Conservation (phyloP, 2,329 filamentous ascomycete species). For the Botrytis pseudocinerea region DNA sequence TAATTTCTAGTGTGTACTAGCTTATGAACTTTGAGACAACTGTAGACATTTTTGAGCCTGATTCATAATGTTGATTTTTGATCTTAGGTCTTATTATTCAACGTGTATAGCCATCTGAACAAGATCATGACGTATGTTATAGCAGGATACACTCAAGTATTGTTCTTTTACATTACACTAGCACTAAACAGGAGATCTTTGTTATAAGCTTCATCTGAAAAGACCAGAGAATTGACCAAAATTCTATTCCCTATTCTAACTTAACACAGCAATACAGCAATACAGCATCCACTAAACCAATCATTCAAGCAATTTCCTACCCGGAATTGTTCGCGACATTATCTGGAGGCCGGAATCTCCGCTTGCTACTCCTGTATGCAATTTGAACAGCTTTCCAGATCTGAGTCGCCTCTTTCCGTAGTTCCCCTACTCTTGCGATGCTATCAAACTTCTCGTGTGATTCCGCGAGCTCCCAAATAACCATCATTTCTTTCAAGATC, state of each 20-base stretch:
- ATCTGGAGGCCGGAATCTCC: neutral
- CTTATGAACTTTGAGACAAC: neutral
- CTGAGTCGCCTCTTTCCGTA: neutral
- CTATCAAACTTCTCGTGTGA: neutral
- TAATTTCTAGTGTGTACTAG: neutral
- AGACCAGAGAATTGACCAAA: neutral
- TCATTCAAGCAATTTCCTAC: neutral
- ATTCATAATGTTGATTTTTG: neutral
- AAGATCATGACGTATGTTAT: neutral
- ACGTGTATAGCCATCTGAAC: neutral
- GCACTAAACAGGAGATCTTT: neutral
- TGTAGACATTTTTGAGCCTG: neutral
- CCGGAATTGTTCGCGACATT: neutral
- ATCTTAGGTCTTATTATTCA: neutral
- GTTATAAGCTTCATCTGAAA: neutral
- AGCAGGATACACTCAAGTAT: neutral
- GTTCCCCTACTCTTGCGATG: neutral
- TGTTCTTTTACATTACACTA: neutral
- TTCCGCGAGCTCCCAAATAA: neutral
- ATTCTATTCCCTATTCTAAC: neutral
- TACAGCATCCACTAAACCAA: neutral
- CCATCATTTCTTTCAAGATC: neutral
- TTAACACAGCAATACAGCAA: fast-evolving
- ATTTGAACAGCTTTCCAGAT: neutral
- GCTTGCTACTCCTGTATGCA: neutral